These are phyloP conservation scores for Ettlia oleoabundans DNA, from an alignment of 139 green algal species.

Conservation along the genomic window DNA sequence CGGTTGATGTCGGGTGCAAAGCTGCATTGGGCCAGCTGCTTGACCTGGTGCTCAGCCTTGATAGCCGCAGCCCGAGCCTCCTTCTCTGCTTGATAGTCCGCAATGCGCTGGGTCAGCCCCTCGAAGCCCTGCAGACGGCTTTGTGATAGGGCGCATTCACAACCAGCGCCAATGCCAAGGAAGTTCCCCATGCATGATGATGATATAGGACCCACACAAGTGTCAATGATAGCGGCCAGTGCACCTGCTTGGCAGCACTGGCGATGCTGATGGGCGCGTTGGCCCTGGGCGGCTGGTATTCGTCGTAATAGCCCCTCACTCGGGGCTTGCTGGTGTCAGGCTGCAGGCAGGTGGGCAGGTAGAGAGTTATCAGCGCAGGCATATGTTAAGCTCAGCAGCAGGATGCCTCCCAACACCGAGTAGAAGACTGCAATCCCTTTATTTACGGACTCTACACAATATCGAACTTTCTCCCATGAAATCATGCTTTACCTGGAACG, in stretches of 20 bases:
- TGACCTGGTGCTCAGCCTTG: constrained; percentile 3
- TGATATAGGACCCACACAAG: too few species aligned
- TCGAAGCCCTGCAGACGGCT: constrained; percentile 21
- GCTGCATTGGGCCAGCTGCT: constrained; percentile 22
- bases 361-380: too few species aligned
- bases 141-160: background rate
- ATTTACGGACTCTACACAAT: too few species aligned
- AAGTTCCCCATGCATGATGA: too few species aligned
- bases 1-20: constrained; percentile 32
- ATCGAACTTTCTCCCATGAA: too few species aligned
- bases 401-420: background rate
- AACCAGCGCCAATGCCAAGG: background rate
- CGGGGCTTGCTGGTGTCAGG: constrained; percentile 42
- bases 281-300: constrained; percentile 26
- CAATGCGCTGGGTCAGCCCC: constrained; percentile 18
- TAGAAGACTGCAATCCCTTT: background rate
- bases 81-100: constrained; percentile 9
- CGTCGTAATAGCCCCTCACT: constrained; percentile 22
- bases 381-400: too few species aligned
- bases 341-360: constrained; percentile 1
- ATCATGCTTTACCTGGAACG: constrained; percentile 51
- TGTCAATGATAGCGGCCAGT: too few species aligned
- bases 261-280: constrained; percentile 7
- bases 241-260: constrained; percentile 15
- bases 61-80: background rate